These are phyloP conservation scores for Aspergillus felis DNA, from an alignment of 2,329 filamentous ascomycete species.

Conservation along the genomic window DNA sequence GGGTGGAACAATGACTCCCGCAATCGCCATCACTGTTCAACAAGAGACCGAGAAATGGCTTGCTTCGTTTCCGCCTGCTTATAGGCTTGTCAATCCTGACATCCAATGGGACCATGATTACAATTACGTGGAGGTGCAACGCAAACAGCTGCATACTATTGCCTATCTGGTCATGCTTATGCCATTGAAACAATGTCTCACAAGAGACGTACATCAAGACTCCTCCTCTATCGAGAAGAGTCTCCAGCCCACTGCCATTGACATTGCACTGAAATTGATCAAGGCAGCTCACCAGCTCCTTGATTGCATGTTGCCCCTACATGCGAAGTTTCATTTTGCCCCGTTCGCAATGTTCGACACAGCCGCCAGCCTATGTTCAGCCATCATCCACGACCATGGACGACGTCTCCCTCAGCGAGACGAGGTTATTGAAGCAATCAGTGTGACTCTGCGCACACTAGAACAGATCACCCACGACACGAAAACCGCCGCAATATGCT, in stretches of 20 bases:
- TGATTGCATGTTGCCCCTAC: slow-evolving; percentile 38
- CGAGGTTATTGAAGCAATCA: slow-evolving; percentile 41
- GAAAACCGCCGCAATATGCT: slow-evolving; percentile 23
- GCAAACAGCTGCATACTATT: slow-evolving; percentile 45
- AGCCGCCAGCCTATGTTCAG: slow-evolving; percentile 49
- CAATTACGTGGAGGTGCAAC: slow-evolving; percentile 46
- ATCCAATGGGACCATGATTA: slow-evolving; percentile 38
- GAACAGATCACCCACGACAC: slow-evolving; percentile 16
- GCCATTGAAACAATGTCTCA: slow-evolving; percentile 47
- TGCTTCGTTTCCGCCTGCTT: slow-evolving; percentile 40
- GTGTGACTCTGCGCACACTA: slow-evolving; percentile 34
- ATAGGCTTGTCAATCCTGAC: slow-evolving; percentile 40
- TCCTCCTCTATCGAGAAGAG: slow-evolving; percentile 32
- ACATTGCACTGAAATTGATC: slow-evolving; percentile 44
- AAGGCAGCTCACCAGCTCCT: slow-evolving; percentile 41
- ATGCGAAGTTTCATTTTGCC: slow-evolving; percentile 49
- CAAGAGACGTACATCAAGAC: slow-evolving; percentile 24
- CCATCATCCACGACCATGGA: slow-evolving; percentile 49
- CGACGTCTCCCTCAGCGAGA: slow-evolving; percentile 39
- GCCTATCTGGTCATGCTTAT: slow-evolving; percentile 45
- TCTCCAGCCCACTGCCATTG: slow-evolving; percentile 42
- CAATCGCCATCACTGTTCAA: slow-evolving; percentile 26
- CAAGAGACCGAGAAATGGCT: slow-evolving; percentile 43
- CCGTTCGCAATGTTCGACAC: slow-evolving; percentile 52
- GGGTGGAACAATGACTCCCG: slow-evolving; percentile 6